These are phyloP conservation scores for Sporormia fimetaria DNA, from an alignment of 495 filamentous ascomycete species.

Conservation along the genomic window DNA sequence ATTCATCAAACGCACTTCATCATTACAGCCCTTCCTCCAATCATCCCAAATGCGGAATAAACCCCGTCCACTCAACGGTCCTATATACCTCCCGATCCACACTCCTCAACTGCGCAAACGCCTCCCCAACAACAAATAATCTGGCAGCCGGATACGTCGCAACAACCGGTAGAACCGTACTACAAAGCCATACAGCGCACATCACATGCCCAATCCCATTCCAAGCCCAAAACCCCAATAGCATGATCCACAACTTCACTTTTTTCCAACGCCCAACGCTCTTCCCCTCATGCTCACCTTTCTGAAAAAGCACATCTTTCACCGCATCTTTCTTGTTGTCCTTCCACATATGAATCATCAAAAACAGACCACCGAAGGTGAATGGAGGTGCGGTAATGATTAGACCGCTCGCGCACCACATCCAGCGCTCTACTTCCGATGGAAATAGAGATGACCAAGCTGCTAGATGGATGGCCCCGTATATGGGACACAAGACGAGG, in stretches of 20 bases:
- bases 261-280: not conserved
- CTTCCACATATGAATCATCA: too few species aligned
- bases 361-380: too few species aligned
- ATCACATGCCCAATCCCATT: too few species aligned
- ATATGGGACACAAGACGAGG: not conserved
- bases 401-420: not conserved
- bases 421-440: not conserved
- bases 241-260: not conserved
- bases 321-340: too few species aligned
- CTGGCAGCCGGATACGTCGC: constrained; percentile 11
- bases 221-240: constrained; percentile 3
- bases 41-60: constrained; percentile 19
- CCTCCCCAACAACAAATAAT: constrained; percentile 20
- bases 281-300: not conserved
- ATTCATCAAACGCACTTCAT: too few species aligned
- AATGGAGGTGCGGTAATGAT: not conserved
- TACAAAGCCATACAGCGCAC: too few species aligned
- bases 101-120: constrained; percentile 13
- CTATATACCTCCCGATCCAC: constrained; percentile 5
- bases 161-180: not conserved
- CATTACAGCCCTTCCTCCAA: too few species aligned
- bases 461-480: not conserved
- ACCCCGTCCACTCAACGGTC: constrained; percentile 16
- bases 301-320: too few species aligned
- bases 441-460: not conserved